Evolutionary conservation across 352 stramenopile species (phyloP).

Genomic region (Phytopythium ostracodes): DNA sequence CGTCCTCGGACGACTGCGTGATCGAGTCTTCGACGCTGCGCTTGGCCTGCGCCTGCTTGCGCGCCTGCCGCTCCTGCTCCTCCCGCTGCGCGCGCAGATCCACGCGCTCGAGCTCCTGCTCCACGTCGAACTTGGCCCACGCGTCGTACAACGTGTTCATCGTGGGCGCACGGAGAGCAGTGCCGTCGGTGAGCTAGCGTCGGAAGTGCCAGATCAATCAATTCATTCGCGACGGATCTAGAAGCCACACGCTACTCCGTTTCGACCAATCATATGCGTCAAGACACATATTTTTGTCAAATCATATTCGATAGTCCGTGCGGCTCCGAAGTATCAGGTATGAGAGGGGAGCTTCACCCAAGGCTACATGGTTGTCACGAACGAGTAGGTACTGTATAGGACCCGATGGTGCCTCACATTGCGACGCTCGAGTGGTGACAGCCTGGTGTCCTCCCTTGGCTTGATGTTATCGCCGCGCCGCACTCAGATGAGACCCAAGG

Average conservation of each 20-base stretch:
- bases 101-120: conserved; percentile 54
- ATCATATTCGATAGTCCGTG: too few relatives aligned
- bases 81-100: conserved; percentile 34
- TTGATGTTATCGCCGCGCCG: not conserved
- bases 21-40: conserved; percentile 43
- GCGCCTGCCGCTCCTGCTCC: conserved; percentile 23
- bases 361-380: too few relatives aligned
- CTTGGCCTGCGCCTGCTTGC: conserved; percentile 39
- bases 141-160: conserved; percentile 51
- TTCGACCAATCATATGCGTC: not conserved
- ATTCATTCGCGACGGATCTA: not conserved
- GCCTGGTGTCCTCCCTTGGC: not conserved
- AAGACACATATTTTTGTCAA: not conserved
- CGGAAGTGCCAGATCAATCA: too few relatives aligned
- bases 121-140: conserved; percentile 67
- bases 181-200: too few relatives aligned
- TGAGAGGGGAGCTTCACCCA: not conserved
- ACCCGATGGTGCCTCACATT: not conserved
- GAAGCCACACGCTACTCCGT: too few relatives aligned
- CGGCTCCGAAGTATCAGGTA: too few relatives aligned
- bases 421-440: too few relatives aligned
- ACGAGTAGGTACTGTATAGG: too few relatives aligned
- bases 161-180: too few relatives aligned
- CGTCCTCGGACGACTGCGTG: conserved; percentile 38
- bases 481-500: too few relatives aligned